These are phyloP conservation scores for Fusarium sambucinum DNA, from an alignment of 2,329 filamentous ascomycete species.

Conservation along the genomic window DNA sequence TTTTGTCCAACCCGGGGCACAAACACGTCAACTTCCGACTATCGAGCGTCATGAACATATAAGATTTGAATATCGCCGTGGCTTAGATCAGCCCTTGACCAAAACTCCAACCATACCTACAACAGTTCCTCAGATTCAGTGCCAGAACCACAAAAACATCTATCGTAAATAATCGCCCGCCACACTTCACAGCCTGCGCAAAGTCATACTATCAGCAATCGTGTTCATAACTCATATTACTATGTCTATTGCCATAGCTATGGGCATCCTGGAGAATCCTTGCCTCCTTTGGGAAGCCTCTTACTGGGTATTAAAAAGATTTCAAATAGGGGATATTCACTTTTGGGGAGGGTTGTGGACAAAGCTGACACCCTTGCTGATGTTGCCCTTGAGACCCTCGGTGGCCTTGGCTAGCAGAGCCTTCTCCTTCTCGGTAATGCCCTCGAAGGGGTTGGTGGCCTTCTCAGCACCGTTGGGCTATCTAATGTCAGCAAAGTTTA, in stretches of 20 bases:
- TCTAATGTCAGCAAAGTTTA: conserved; percentile 48
- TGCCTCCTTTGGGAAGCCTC: conserved; percentile 46
- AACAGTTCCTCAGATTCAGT: conserved; percentile 30
- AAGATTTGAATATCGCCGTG: conserved; percentile 40
- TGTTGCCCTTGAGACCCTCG: conserved; percentile 89
- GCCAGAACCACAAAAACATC: conserved; percentile 31
- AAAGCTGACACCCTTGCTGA: conserved; percentile 92
- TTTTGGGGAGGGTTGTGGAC: conserved; percentile 88
- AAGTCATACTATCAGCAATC: conserved; percentile 54
- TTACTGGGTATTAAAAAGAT: conserved; percentile 44
- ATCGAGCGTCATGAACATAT: conserved; percentile 29
- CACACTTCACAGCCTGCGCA: conserved; percentile 55
- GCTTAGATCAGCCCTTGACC: conserved; percentile 32
- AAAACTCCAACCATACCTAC: conserved; percentile 45
- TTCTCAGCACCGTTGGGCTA: conserved; percentile 88
- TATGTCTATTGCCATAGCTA: conserved; percentile 54
- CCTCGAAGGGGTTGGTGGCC: conserved; percentile 81
- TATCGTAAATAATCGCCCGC: conserved; percentile 37
- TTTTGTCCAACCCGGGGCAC: conserved; percentile 27
- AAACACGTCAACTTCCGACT: conserved; percentile 31
- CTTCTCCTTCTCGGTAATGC: conserved; percentile 89
- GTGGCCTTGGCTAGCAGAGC: conserved; percentile 81
- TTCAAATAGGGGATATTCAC: conserved; percentile 66
- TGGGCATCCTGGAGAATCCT: conserved; percentile 47
- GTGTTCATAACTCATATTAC: conserved; percentile 52